These are phyloP conservation scores for Anethum foeniculum DNA, from an alignment of 140 eudicot genomes.

Conservation along the genomic window DNA sequence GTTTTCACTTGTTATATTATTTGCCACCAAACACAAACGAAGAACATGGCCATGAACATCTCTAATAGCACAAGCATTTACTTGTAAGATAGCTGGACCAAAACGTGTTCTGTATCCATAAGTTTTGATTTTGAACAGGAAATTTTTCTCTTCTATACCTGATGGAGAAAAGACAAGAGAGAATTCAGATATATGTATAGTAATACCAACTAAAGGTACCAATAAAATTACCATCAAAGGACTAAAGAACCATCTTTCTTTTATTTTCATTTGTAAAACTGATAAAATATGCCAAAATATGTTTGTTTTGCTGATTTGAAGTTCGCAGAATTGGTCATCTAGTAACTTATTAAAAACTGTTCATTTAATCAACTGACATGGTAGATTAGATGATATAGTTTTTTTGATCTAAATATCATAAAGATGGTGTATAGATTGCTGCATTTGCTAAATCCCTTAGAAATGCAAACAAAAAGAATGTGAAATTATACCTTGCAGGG, in stretches of 20 bases:
- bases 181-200: not conserved
- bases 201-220: not conserved
- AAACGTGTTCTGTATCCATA: conserved; percentile 35
- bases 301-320: not conserved
- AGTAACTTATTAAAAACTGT: not conserved
- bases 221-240: not conserved
- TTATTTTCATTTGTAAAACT: not conserved
- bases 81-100: conserved; percentile 63
- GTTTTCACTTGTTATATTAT: conserved; percentile 72
- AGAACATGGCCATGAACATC: conserved; percentile 63
- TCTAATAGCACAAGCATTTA: conserved; percentile 72
- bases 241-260: not conserved
- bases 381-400: not conserved
- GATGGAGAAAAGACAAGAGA: conserved; percentile 9
- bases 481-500: not conserved
- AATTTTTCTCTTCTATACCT: conserved; percentile 78
- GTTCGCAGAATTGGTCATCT: not conserved
- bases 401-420: not conserved
- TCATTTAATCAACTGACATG: not conserved
- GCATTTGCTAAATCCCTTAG: not conserved
- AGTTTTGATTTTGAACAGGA: conserved; percentile 71
- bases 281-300: not conserved
- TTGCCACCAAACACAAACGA: conserved; percentile 78
- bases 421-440: not conserved
- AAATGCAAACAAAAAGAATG: not conserved